A percentile compares a stretch with the other conserved stretches of the same genome.
Conservation (phyloP, 345 rosid species). For the Eucalyptus microcorys region DNA sequence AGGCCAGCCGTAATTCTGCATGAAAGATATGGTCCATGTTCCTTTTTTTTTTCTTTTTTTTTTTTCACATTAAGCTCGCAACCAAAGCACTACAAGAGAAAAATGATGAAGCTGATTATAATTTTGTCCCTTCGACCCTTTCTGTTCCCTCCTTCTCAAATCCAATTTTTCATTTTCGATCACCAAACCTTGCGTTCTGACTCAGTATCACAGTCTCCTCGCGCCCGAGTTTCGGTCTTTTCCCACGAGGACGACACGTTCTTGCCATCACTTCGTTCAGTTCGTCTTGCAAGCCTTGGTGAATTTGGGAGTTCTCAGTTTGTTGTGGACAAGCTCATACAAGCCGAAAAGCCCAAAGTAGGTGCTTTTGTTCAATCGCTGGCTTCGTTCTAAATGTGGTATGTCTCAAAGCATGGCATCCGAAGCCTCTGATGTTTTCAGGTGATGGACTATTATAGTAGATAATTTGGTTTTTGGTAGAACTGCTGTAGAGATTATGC, state of each 20-base stretch:
- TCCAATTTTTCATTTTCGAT: no score
- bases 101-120: no score
- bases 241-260: no score
- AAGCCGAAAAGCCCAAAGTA: conserved; percentile 74
- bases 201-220: no score
- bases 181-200: no score
- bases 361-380: neutral
- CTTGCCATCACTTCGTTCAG: neutral
- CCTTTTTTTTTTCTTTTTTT: no score
- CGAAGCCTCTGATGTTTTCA: neutral
- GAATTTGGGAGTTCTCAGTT: conserved; percentile 72
- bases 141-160: no score
- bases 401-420: neutral
- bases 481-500: neutral
- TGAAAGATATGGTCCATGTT: neutral
- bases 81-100: no score
- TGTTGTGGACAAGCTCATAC: conserved; percentile 74
- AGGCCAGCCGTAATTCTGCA: neutral
- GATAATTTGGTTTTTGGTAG: neutral
- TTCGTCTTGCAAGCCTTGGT: conserved; percentile 57
- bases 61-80: neutral
- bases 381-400: neutral
- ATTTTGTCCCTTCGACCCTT: no score
- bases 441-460: no score
- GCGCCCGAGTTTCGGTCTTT: no score